phyloP scores from a whole-genome alignment of 768 basidiomycete species.

The Artomyces pyxidatus region DNA sequence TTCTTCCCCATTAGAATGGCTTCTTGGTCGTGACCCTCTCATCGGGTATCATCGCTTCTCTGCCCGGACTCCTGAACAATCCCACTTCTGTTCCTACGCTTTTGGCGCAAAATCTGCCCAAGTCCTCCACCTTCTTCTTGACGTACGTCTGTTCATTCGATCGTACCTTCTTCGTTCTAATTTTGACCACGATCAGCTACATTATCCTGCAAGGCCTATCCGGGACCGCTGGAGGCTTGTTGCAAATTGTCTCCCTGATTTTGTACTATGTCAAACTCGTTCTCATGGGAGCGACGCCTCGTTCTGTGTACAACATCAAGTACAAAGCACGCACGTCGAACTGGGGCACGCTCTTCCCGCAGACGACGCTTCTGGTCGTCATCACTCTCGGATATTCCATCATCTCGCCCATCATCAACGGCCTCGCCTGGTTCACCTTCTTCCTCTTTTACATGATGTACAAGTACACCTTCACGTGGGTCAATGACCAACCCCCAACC shows the following conservation, averaged over 20 bases:
- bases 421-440: slow-evolving; percentile 77
- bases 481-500: slow-evolving; percentile 57
- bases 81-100: slow-evolving; percentile 62
- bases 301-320: slow-evolving; percentile 78
- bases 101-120: slow-evolving; percentile 73
- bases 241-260: slow-evolving; percentile 65
- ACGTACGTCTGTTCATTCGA: slow-evolving; percentile 61
- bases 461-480: slow-evolving; percentile 43
- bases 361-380: slow-evolving; percentile 69
- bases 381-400: slow-evolving; percentile 80
- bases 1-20: slow-evolving; percentile 53
- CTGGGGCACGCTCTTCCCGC: slow-evolving; percentile 75
- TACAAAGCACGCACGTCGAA: slow-evolving; percentile 57
- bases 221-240: slow-evolving; percentile 71
- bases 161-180: no score
- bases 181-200: slow-evolving; percentile 37
- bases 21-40: slow-evolving; percentile 86
- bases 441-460: slow-evolving; percentile 76
- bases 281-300: slow-evolving; percentile 82
- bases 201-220: slow-evolving; percentile 76
- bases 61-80: slow-evolving; percentile 54
- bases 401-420: slow-evolving; percentile 91
- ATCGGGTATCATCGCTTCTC: slow-evolving; percentile 73
- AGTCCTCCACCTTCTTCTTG: slow-evolving; percentile 85
- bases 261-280: slow-evolving; percentile 89